These are phyloP conservation scores for Phialophora tarda DNA, from an alignment of 2,329 filamentous ascomycete genomes.

Conservation along the genomic window DNA sequence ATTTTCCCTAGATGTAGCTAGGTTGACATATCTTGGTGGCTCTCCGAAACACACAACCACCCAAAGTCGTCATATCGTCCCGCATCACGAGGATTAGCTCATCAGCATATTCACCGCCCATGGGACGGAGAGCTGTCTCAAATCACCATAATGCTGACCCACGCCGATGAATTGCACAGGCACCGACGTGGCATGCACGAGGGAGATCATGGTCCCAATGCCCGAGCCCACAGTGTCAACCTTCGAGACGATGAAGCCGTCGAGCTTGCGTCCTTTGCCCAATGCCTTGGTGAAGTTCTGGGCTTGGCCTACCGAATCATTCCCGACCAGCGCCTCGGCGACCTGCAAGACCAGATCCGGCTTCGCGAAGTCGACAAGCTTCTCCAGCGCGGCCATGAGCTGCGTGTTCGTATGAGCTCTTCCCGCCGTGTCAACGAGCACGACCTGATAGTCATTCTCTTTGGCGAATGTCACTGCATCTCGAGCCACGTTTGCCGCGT, in stretches of 20 bases:
- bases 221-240: conserved; percentile 99
- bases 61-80: not conserved
- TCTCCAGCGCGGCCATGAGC: conserved; percentile 95
- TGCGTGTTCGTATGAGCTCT: conserved; percentile 93
- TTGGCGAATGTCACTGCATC: conserved; percentile 85
- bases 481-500: conserved; percentile 92
- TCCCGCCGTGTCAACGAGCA: conserved; percentile 95
- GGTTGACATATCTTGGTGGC: not conserved
- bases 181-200: conserved; percentile 96
- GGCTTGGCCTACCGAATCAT: conserved; percentile 92
- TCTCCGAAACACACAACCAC: not conserved
- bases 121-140: conserved; percentile 67
- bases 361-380: conserved; percentile 93
- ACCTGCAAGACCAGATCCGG: conserved; percentile 99
- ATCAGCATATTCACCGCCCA: conserved; percentile 62
- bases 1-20: not conserved
- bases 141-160: conserved; percentile 70
- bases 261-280: conserved; percentile 76
- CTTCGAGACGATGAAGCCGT: conserved; percentile 98
- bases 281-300: conserved; percentile 96
- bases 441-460: conserved; percentile 81
- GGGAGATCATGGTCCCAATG: conserved; percentile 93
- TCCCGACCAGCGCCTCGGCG: conserved; percentile 87
- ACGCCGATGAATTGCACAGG: conserved; percentile 90
- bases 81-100: conserved; percentile 17